Conservation (phyloP, 1,139 yeast genomes). For the Yamadazyma songkhlaensis region DNA sequence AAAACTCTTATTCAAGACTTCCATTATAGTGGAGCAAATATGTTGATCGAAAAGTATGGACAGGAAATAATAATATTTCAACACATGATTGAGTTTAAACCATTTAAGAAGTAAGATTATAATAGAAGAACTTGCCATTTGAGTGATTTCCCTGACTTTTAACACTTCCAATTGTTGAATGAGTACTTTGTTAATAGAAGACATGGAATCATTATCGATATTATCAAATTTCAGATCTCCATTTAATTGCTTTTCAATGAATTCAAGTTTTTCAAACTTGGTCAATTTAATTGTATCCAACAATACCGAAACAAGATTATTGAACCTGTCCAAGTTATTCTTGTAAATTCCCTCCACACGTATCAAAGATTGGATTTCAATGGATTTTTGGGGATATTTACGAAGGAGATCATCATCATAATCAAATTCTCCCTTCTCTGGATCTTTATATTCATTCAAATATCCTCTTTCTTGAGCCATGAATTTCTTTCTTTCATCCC, state of each 20-base stretch:
- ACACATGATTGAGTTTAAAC: constrained; percentile 75
- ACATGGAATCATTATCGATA: constrained; percentile 17
- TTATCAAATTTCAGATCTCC: constrained; percentile 27
- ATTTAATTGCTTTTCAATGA: constrained; percentile 39
- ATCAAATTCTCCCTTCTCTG: constrained; percentile 18
- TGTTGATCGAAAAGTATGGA: constrained; percentile 74
- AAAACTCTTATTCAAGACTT: constrained; percentile 39
- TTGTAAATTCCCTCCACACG: constrained; percentile 63
- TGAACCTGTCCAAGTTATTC: constrained; percentile 50
- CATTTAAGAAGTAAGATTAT: constrained; percentile 59
- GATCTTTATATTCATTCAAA: constrained; percentile 25
- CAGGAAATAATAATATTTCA: constrained; percentile 74
- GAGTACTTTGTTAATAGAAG: constrained; percentile 25
- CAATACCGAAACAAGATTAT: constrained; percentile 61
- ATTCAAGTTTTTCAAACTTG: constrained; percentile 34
- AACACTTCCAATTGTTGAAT: constrained; percentile 51
- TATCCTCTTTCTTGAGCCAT: constrained; percentile 79
- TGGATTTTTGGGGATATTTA: constrained; percentile 29
- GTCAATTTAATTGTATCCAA: constrained; percentile 60
- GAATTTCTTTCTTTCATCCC: constrained; percentile 68
- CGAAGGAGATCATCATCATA: constrained; percentile 16
- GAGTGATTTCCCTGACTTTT: constrained; percentile 60
- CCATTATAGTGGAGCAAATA: constrained; percentile 43
- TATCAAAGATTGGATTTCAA: constrained; percentile 43
- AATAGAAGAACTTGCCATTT: constrained; percentile 61